Evolutionary conservation across 1,284 basidiomycete genomes (phyloP), one percentile per base, ranked within the genome.

Genomic region (Sutorius eximius): DNA sequence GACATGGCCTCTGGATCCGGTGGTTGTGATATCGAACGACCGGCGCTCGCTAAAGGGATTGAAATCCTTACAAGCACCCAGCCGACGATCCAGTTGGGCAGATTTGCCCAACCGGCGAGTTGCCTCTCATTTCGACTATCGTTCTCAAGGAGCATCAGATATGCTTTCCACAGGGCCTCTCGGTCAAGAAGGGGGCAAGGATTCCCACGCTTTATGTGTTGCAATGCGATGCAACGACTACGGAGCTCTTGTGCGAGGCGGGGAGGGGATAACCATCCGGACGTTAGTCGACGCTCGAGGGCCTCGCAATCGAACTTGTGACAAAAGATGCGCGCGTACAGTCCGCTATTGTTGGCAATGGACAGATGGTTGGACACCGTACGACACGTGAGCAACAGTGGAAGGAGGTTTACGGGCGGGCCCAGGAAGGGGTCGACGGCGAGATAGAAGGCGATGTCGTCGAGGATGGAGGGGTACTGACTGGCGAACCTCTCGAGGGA

Each of bases 81-180:
- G 13, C 56, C 57, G 11, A 61, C 16, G 3, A 70, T 42, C 64
- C 69, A 74, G 20, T 54, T 57, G 1, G 75, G 58, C 10, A 73
- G 49, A 47, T 61, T 60, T 29, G 78, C 78, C 74, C 76, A 80
- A 24, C 64, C 56, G 20, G 70, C 46, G n/a, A 80, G 70, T 56
- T 88, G 87, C 2, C 63, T 64, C 40, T 78, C 69, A 64, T 91
- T 91, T 64, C 77, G 77, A 38, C 85, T 85, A 60, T 90, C 85
- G 64, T 85, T 85, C 72, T 91, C 89, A 10, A 81, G 70, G 56
- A 87, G 64, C 83, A 91, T 86, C 55, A 89, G 60, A 64, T 85
- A 88, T 0, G 81, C 77, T 16, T 77, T 80, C 85, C 87, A 89
- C 16, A 80, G 65, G 51, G 78, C 76, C 36, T 76, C 71, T 36